A percentile compares a stretch with the other conserved stretches of the same genome.
Evolutionary conservation across 495 filamentous ascomycete species (phyloP).

Genomic region (Penicillium turbatum): DNA sequence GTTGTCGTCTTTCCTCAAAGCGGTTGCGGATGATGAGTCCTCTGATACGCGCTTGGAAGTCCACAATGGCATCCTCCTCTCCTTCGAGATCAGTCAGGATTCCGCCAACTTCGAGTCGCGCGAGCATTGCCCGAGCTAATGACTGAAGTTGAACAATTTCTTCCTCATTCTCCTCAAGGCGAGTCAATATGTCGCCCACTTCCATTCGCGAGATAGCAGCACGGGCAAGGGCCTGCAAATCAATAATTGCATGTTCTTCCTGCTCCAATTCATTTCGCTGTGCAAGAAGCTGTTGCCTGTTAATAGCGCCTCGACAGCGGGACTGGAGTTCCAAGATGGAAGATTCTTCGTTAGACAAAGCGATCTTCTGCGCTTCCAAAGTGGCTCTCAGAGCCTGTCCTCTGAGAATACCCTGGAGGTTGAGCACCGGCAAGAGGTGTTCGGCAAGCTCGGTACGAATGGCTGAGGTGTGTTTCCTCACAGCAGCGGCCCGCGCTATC

Average conservation of each 20-base stretch:
- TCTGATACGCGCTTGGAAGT: conserved; percentile 70
- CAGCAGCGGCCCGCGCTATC: conserved; percentile 34
- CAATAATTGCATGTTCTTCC: conserved; percentile 53
- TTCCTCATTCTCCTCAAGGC: conserved; percentile 78
- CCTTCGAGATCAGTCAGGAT: conserved; percentile 72
- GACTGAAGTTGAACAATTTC: conserved; percentile 67
- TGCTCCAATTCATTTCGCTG: conserved; percentile 55
- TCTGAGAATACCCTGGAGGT: conserved; percentile 35
- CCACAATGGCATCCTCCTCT: conserved; percentile 68
- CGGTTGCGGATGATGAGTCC: conserved; percentile 67
- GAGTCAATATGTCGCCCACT: conserved; percentile 64
- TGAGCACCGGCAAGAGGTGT: conserved; percentile 26
- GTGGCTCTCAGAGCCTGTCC: conserved; percentile 33
- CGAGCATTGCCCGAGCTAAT: conserved; percentile 69
- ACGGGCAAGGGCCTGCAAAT: conserved; percentile 68
- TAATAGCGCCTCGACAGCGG: conserved; percentile 38
- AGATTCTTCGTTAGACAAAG: conserved; percentile 32
- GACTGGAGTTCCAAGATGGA: conserved; percentile 46
- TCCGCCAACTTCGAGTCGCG: conserved; percentile 65
- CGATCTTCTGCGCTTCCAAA: conserved; percentile 29
- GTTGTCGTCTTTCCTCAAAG: conserved; percentile 80
- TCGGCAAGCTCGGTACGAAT: conserved; percentile 27
- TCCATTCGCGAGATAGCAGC: conserved; percentile 70
- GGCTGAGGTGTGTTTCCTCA: conserved; percentile 22
- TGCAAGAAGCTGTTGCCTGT: conserved; percentile 39